Percentiles rank a stretch among this genome's conserved stretches.
phyloP scores from a whole-genome alignment of 139 green algal species.

The Closterium sp. region DNA sequence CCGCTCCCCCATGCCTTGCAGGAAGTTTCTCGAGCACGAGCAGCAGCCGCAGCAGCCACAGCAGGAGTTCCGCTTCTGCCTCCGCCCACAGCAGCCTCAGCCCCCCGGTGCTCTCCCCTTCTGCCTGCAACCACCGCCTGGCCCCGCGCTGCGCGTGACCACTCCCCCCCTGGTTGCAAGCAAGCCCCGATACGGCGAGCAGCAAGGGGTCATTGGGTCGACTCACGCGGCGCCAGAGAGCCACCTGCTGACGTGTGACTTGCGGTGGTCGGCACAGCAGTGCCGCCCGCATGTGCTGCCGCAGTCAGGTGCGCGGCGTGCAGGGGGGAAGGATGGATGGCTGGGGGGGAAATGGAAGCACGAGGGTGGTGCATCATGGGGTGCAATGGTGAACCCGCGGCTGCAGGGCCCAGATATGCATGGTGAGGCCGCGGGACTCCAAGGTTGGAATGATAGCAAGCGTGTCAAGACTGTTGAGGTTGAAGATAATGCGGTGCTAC shows the following conservation, averaged over 20 bases:
- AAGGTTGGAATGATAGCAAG: background rate
- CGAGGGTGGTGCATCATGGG: background rate
- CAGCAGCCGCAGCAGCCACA: background rate
- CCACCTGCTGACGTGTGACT: too few relatives aligned
- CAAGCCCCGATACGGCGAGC: too few relatives aligned
- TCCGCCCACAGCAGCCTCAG: background rate
- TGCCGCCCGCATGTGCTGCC: background rate
- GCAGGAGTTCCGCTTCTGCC: background rate
- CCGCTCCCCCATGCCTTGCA: background rate
- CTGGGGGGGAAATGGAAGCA: too few relatives aligned
- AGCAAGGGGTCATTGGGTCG: too few relatives aligned
- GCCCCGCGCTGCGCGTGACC: background rate
- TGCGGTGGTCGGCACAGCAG: too few relatives aligned
- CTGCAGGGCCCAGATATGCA: background rate
- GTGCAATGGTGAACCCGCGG: background rate
- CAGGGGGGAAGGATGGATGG: too few relatives aligned
- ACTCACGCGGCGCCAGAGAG: too few relatives aligned
- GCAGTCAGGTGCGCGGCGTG: too few relatives aligned
- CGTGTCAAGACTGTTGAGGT: background rate
- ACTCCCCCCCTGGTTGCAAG: too few relatives aligned
- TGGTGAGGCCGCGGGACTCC: background rate
- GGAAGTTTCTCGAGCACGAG: background rate
- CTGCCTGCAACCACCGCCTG: background rate
- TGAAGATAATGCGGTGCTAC: background rate
- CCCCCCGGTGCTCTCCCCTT: background rate